Evolutionary conservation across 2,329 filamentous ascomycete species (phyloP), one percentile per base, ranked within the genome.

Genomic region (Cladosporium sp.): DNA sequence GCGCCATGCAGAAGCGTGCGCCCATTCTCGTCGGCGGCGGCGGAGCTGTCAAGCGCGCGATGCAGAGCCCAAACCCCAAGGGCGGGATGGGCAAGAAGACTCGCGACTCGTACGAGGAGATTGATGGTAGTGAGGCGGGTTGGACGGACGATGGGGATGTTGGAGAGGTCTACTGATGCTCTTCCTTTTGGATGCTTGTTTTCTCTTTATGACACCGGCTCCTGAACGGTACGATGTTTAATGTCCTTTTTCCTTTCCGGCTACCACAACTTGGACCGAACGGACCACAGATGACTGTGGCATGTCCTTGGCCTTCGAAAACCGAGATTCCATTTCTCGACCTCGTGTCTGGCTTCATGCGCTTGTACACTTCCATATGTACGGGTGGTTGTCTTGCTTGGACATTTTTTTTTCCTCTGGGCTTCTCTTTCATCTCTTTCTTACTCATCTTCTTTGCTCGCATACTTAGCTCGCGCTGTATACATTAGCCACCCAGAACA

Each of bases 141-240:
- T 73, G 71, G 71, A 71, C 70, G 9, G 71, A 73, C 59, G 70
- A 71, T 37, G 67, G 68, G 5, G 65, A 67, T 39, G 61, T 71
- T 47, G 70, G 67, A 6, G 68, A 70, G 57, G 70, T 66, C 19
- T 73, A 70, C 58, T 73, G 63, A 70, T 59, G 15, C 15, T 20
- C 15, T 13, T 28, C 4, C 12, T 25, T 22, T 20, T n/a, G n/a
- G n/a, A n/a, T 32, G 25, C 4, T 28, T 9, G 4, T 32, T 9
- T 32, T 32, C 8, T 32, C 28, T 32, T n/a, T 32, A 32, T 32
- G 28, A 32, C 28, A 10, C 28, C 28, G 28, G 28, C 28, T 32
- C 28, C 28, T 32, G 28, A 32, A 32, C 28, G 28, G 28, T 32
- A 32, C 28, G 28, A 32, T 32, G 28, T 32, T 32, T 32, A 32